Conservation (phyloP, 495 filamentous ascomycete genomes). For the Trichoderma gamsii region DNA sequence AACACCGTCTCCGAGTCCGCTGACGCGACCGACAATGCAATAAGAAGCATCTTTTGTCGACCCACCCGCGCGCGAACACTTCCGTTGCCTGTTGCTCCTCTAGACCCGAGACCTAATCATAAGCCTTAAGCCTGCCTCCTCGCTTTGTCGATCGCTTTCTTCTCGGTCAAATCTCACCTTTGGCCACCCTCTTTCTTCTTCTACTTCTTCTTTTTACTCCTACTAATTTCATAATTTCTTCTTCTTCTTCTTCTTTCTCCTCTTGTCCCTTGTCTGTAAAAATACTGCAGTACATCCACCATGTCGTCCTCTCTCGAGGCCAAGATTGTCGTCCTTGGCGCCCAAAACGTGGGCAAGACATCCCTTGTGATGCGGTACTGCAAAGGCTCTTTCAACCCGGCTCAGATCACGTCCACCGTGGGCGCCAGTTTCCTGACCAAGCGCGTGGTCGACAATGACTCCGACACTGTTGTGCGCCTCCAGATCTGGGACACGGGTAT, state of each 20-base stretch:
- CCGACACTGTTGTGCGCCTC: slow-evolving; percentile 70
- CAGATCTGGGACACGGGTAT: slow-evolving; percentile 84
- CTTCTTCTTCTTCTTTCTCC: neutral
- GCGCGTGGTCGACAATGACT: slow-evolving; percentile 76
- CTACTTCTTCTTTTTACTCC: slow-evolving; percentile 23
- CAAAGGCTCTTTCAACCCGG: slow-evolving; percentile 67
- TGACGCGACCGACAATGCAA: slow-evolving; percentile 13
- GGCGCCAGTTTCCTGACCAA: slow-evolving; percentile 94
- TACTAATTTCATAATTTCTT: slow-evolving; percentile 17
- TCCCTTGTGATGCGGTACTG: slow-evolving; percentile 83
- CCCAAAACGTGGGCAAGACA: slow-evolving; percentile 93
- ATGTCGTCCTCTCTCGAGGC: slow-evolving; percentile 80
- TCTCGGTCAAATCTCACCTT: neutral
- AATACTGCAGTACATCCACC: slow-evolving; percentile 30
- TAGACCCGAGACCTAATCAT: no score
- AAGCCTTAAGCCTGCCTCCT: neutral
- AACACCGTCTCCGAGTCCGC: slow-evolving; percentile 9
- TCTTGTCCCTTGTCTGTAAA: neutral
- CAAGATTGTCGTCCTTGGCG: slow-evolving; percentile 85
- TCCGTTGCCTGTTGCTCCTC: neutral
- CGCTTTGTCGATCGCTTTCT: neutral
- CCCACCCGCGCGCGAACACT: slow-evolving; percentile 4
- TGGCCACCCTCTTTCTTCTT: slow-evolving; percentile 2
- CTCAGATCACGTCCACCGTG: slow-evolving; percentile 70
- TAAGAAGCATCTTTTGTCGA: slow-evolving; percentile 1